These are phyloP conservation scores for Anthoceros angustus DNA, from an alignment of 225 moss, liverwort and hornwort species.

Conservation along the genomic window DNA sequence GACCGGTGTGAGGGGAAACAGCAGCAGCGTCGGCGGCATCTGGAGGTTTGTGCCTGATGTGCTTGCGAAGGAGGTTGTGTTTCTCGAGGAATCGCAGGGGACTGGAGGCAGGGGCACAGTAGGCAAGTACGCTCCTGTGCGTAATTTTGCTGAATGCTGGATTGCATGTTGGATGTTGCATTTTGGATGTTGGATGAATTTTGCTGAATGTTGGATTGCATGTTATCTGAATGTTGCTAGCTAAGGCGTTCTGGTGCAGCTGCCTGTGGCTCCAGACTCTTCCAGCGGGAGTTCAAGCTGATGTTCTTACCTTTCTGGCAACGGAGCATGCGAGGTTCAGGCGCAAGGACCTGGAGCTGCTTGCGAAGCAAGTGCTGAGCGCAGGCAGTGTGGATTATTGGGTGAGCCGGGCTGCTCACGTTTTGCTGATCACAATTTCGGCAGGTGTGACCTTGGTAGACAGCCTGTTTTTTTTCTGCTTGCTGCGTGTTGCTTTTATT, in stretches of 20 bases:
- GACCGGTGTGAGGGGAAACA: constrained; percentile 18
- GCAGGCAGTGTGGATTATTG: constrained; percentile 31
- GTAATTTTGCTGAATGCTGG: not conserved
- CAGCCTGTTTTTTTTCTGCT: no score
- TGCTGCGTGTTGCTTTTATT: no score
- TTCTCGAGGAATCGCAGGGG: constrained; percentile 32
- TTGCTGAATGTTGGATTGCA: constrained; percentile 13
- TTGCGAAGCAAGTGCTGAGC: constrained; percentile 37
- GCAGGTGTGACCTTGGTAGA: constrained; percentile 6
- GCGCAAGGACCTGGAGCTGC: constrained; percentile 41
- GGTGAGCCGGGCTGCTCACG: constrained; percentile 42
- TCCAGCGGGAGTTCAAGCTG: constrained; percentile 39
- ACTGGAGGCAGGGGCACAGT: constrained; percentile 15
- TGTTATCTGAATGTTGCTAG: constrained; percentile 4
- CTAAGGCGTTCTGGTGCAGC: constrained; percentile 18
- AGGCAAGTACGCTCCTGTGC: constrained; percentile 31
- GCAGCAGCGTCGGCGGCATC: constrained; percentile 32
- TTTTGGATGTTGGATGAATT: constrained; percentile 12
- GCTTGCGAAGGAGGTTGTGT: constrained; percentile 44
- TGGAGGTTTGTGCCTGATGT: constrained; percentile 62
- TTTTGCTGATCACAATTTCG: constrained; percentile 22
- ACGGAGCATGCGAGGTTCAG: constrained; percentile 39
- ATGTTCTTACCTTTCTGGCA: constrained; percentile 41
- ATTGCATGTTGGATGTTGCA: not conserved
- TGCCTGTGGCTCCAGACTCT: constrained; percentile 68